These are phyloP conservation scores for Macrophomina tecta DNA, from an alignment of 2,329 filamentous ascomycete species.

Conservation along the genomic window DNA sequence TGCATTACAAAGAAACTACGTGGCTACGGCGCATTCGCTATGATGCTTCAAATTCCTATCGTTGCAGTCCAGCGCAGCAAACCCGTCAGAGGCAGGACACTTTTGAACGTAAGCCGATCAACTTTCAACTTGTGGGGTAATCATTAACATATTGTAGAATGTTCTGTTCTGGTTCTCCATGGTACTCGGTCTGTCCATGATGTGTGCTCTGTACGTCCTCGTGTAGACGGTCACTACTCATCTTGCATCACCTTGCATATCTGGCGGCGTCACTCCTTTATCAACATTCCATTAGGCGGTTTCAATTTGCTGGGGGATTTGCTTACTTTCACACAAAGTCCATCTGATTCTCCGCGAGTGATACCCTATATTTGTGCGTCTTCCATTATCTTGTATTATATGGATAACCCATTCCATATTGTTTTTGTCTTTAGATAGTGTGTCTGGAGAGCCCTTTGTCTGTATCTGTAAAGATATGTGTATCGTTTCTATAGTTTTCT, in stretches of 20 bases:
- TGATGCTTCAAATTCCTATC: constrained; percentile 97
- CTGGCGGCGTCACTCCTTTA: constrained; percentile 7
- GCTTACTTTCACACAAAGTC: constrained; percentile 6
- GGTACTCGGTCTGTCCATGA: constrained; percentile 68
- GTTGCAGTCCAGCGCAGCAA: constrained; percentile 86
- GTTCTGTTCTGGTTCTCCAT: constrained; percentile 91
- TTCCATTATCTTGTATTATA: constrained; percentile 9
- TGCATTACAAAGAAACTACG: constrained; percentile 97
- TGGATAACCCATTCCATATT: neutral
- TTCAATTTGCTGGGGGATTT: constrained; percentile 16
- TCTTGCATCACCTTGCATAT: constrained; percentile 15
- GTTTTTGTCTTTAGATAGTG: neutral
- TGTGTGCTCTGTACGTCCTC: constrained; percentile 49
- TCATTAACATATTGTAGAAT: constrained; percentile 56
- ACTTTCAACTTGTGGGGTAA: constrained; percentile 41
- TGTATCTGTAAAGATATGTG: neutral
- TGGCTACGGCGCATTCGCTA: constrained; percentile 90
- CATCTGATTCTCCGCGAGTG: constrained; percentile 23
- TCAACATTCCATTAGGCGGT: neutral
- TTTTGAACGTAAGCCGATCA: constrained; percentile 64
- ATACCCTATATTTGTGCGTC: constrained; percentile 12
- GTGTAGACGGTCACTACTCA: constrained; percentile 33
- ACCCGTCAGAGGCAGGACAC: constrained; percentile 74
- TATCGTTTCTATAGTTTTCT: neutral
- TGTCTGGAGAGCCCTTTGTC: neutral